Base-by-base conservation (phyloP, 345 rosid species). In the Gynandropsis gynandra region DNA sequence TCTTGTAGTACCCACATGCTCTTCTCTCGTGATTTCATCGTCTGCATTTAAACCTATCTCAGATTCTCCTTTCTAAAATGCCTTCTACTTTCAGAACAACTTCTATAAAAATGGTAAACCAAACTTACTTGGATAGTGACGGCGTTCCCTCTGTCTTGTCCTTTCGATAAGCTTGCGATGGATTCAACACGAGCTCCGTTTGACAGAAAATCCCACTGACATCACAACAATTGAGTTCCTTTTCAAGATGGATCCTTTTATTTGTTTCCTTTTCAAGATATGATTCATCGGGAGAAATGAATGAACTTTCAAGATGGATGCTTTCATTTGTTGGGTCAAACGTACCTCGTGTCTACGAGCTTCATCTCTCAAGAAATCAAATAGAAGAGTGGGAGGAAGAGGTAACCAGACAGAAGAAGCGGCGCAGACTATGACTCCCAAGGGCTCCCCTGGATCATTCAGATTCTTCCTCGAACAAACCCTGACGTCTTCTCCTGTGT, bases 81-180 rank as follows among this genome's bases (percentile, higher is more conserved):
- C n/a, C n/a, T n/a, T n/a, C n/a, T n/a, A n/a, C n/a, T n/a, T n/a
- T n/a, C n/a, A n/a, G n/a, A n/a, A n/a, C n/a, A n/a, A n/a, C n/a
- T n/a, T n/a, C n/a, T n/a, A n/a, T n/a, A n/a, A n/a, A n/a, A n/a
- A n/a, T n/a, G n/a, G n/a, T n/a, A n/a, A n/a, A n/a, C n/a, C n/a
- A n/a, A n/a, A 58, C 50, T 59, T 47, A 78, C 98, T 53, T 81
- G 98, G 38, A 92, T 76, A 20, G 83, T 68, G 41, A 85, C 98
- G 58, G 96, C 74, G 63, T 92, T 92, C 67, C 97, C 98, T 24
- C 95, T 77, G 70, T 87, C 89, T 76, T 87, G 84, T 32, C 98
- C 98, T 65, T 92, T 85, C 24, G 95, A 70, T 56, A 92, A 68
- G 66, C 77, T 82, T 54, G 86, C 98, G 16, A 81, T 75, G 21